Conservation (phyloP, 2,329 filamentous ascomycete genomes). For the Berkeleyomyces rouxiae region DNA sequence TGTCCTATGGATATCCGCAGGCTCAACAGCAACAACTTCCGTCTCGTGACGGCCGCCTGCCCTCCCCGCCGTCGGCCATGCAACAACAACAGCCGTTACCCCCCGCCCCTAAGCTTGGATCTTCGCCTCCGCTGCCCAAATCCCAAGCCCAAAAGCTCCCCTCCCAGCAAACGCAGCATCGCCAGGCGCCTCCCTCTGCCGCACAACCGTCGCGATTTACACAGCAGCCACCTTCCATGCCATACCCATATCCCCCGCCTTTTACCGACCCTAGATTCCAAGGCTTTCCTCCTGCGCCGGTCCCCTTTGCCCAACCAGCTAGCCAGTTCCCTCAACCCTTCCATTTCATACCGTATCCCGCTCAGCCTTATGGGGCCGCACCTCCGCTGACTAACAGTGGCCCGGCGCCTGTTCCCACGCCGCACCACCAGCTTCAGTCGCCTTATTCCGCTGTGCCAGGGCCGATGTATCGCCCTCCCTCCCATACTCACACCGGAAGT, state of each 20-base stretch:
- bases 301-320: background rate
- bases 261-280: conserved; percentile 14
- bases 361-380: background rate
- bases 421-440: conserved; percentile 8
- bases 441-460: conserved; percentile 5
- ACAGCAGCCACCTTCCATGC: conserved; percentile 12
- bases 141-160: background rate
- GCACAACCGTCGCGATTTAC: background rate
- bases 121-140: conserved; percentile 9
- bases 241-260: conserved; percentile 13
- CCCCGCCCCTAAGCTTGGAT: conserved; percentile 10
- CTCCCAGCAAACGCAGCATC: conserved; percentile 14
- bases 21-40: background rate
- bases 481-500: conserved; percentile 2
- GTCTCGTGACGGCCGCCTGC: background rate
- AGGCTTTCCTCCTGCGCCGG: conserved; percentile 1
- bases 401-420: background rate
- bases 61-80: background rate
- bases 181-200: background rate
- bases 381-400: background rate
- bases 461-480: conserved; percentile 5
- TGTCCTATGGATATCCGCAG: conserved; percentile 4
- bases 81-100: conserved; percentile 12
- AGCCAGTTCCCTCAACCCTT: conserved; percentile 9
- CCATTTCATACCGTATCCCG: conserved; percentile 7